A percentile compares a stretch with the other conserved stretches of the same genome.
These are phyloP conservation scores for Rusavskia elegans DNA, from an alignment of 495 filamentous ascomycete species.

Conservation along the genomic window DNA sequence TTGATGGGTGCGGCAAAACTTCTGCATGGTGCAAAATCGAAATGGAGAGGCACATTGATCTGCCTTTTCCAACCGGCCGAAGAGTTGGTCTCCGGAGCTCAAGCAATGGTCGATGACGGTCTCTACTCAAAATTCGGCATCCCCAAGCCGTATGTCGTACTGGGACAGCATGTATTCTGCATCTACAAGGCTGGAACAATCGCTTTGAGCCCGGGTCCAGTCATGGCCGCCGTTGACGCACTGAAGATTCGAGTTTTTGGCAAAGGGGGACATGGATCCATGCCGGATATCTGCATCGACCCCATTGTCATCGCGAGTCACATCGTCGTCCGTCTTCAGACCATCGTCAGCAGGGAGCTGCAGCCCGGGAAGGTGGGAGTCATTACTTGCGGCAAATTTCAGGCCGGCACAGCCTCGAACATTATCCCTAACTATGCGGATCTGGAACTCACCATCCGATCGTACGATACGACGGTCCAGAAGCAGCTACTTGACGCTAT, in stretches of 20 bases:
- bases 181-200: slow-evolving; percentile 20
- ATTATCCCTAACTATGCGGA: slow-evolving; percentile 34
- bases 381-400: slow-evolving; percentile 35
- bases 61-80: slow-evolving; percentile 46
- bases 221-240: slow-evolving; percentile 25
- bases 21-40: slow-evolving; percentile 20
- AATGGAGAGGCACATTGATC: slow-evolving; percentile 42
- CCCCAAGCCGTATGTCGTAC: slow-evolving; percentile 35
- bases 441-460: slow-evolving; percentile 34
- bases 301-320: slow-evolving; percentile 36
- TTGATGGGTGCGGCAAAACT: slow-evolving; percentile 35
- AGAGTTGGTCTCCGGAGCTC: slow-evolving; percentile 37
- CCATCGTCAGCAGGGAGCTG: slow-evolving; percentile 36
- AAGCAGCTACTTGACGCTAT: slow-evolving; percentile 28
- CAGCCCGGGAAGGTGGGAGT: slow-evolving; percentile 34
- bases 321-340: slow-evolving; percentile 40
- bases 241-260: slow-evolving; percentile 32
- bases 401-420: slow-evolving; percentile 36
- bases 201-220: slow-evolving; percentile 24
- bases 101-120: slow-evolving; percentile 45
- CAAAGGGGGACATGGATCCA: slow-evolving; percentile 34
- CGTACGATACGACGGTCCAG: slow-evolving; percentile 22
- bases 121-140: slow-evolving; percentile 32
- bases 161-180: slow-evolving; percentile 40
- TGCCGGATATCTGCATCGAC: slow-evolving; percentile 37